A percentile compares a stretch with the other conserved stretches of the same genome.
Conservation (phyloP, 345 rosid genomes). For the Citrus glauca region DNA sequence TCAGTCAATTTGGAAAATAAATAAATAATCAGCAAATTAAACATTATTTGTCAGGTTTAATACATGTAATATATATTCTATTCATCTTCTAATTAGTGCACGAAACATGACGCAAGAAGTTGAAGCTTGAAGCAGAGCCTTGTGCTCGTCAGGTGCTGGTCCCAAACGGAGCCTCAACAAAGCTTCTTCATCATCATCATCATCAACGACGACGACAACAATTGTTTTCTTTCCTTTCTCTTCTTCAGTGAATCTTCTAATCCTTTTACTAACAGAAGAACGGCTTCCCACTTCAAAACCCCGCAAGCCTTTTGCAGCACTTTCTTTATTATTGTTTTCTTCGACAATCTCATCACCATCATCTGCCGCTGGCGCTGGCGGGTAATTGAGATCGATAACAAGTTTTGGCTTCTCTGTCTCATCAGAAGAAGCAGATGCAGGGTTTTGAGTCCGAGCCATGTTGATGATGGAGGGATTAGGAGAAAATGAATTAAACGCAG, state of each 20-base stretch:
- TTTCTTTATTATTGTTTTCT: neutral
- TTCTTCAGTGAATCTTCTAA: neutral
- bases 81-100: no score
- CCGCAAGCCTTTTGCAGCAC: neutral
- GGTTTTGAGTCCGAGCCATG: no score
- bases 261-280: neutral
- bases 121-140: neutral
- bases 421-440: no score
- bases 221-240: constrained; percentile 6
- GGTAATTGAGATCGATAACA: neutral
- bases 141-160: no score
- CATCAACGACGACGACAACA: neutral
- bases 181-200: neutral
- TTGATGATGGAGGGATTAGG: no score
- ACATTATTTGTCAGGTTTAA: no score
- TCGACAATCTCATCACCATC: neutral
- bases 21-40: no score
- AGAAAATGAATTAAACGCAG: no score
- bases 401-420: neutral
- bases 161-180: constrained; percentile 9
- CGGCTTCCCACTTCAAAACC: neutral
- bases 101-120: neutral
- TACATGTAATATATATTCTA: no score
- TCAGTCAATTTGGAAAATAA: no score
- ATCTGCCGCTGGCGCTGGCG: neutral